Conservation (phyloP, 1,139 yeast genomes). For the Suzukiozyma palmioleophila region DNA sequence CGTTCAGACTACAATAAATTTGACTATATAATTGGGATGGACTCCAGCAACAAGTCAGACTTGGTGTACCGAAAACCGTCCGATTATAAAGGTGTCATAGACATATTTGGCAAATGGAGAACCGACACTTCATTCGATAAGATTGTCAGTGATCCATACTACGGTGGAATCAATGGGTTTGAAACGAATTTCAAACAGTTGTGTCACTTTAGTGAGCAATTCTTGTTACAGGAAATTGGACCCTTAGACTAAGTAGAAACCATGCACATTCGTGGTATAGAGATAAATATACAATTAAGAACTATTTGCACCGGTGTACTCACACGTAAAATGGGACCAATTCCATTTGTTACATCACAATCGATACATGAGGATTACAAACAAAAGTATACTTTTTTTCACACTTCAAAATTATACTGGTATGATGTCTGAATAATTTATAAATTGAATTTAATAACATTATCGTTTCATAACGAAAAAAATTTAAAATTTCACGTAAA, state of each 20-base stretch:
- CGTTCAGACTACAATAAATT: constrained; percentile 58
- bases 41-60: constrained; percentile 58
- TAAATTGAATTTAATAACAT: no score
- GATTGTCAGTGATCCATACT: constrained; percentile 86
- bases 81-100: constrained; percentile 44
- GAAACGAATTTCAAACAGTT: constrained; percentile 75
- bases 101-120: constrained; percentile 75
- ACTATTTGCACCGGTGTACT: no score
- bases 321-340: no score
- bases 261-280: no score
- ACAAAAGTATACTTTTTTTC: no score
- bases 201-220: constrained; percentile 64
- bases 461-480: no score
- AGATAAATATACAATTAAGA: no score
- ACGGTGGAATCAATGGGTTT: constrained; percentile 82
- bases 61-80: constrained; percentile 59
- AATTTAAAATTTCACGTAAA: no score
- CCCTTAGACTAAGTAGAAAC: constrained; percentile 7
- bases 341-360: no score
- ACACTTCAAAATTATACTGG: no score
- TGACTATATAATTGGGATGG: constrained; percentile 88
- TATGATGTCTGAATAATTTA: no score
- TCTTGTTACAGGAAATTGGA: constrained; percentile 48
- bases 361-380: no score
- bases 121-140: constrained; percentile 44